Evolutionary conservation across 1,284 basidiomycete genomes (phyloP), one percentile per base, ranked within the genome.

Genomic region (Moesziomyces sp.): DNA sequence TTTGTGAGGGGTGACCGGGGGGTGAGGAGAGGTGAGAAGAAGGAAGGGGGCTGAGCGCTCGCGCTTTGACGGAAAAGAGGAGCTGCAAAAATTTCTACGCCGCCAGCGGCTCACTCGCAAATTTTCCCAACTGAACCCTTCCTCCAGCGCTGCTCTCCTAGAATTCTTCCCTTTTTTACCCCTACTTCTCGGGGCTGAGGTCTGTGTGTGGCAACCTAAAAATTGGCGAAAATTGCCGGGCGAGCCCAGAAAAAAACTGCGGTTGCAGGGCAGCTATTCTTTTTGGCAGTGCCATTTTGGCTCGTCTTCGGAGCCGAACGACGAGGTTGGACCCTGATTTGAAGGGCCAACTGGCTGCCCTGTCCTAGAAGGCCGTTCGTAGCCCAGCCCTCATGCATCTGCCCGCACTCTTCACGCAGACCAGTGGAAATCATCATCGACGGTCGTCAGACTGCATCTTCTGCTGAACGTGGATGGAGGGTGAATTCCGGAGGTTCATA

Each of bases 301-400:
- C 35, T 3, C 13, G 11, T 18, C 35, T 14, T 38, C 35, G 35
- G 35, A 38, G 51, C 42, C 28, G 19, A 21, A 35, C 28, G 26
- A 14, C 16, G 11, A 19, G 6, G 43, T 26, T 56, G 54, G 54
- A 56, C 54, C 54, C 54, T 56, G 46, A 48, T 24, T 23, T 6
- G 23, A 8, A 18, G 8, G 9, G 11, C 30, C 5, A 30, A 9
- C 30, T 9, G 30, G 30, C 30, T 30, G 8, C 30, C 30, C 30
- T 9, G 30, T 33, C 10, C 30, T 33, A 2, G 30, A 33, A 33
- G 30, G 30, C 30, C 11, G 30, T 7, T 7, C 26, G 8, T 8
- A 28, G 26, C 26, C 26, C 30, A 33, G 13, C 13, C 11, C 30
- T 33, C 13, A 13, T 11, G 30, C 30, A 33, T 33, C 30, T 33